phyloP scores from a whole-genome alignment of 1,284 basidiomycete species.

The Marasmius sp. region DNA sequence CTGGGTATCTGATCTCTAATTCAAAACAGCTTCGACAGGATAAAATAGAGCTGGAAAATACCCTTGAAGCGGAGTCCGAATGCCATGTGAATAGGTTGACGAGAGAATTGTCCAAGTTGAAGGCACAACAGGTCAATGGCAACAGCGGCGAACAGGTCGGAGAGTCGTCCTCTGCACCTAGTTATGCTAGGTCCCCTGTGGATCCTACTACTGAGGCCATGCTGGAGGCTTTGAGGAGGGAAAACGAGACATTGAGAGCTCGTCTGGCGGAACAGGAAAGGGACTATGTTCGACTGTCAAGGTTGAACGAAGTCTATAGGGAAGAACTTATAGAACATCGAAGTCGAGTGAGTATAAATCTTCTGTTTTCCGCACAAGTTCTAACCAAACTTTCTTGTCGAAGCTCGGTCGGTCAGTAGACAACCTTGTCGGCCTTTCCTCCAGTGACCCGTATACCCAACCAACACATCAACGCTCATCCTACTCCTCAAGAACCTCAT shows the following conservation, averaged over 20 bases:
- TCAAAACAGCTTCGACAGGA: conserved; percentile 66
- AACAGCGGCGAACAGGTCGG: conserved; percentile 12
- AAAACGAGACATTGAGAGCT: conserved; percentile 71
- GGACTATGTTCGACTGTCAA: conserved; percentile 67
- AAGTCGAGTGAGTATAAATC: conserved; percentile 54
- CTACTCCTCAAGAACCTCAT: conserved; percentile 45
- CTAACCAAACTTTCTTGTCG: conserved; percentile 5
- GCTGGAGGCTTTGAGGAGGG: conserved; percentile 69
- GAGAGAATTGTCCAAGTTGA: conserved; percentile 63
- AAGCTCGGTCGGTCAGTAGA: conserved; percentile 75
- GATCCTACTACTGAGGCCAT: conserved; percentile 61
- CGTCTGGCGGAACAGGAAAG: conserved; percentile 69
- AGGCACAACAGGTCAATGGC: conserved; percentile 44
- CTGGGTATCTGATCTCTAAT: conserved; percentile 5
- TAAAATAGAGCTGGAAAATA: conserved; percentile 80
- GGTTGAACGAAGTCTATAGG: conserved; percentile 78
- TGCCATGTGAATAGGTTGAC: conserved; percentile 74
- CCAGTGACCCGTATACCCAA: conserved; percentile 65
- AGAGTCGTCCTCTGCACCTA: background rate
- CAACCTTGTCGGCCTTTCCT: conserved; percentile 66
- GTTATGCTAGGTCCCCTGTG: conserved; percentile 24
- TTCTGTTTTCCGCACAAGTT: conserved; percentile 3
- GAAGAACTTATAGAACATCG: conserved; percentile 79
- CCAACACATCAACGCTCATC: conserved; percentile 62
- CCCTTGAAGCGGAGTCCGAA: conserved; percentile 77